phyloP scores from a whole-genome alignment of 257 asterid genomes.

The Leptodermis oblonga region DNA sequence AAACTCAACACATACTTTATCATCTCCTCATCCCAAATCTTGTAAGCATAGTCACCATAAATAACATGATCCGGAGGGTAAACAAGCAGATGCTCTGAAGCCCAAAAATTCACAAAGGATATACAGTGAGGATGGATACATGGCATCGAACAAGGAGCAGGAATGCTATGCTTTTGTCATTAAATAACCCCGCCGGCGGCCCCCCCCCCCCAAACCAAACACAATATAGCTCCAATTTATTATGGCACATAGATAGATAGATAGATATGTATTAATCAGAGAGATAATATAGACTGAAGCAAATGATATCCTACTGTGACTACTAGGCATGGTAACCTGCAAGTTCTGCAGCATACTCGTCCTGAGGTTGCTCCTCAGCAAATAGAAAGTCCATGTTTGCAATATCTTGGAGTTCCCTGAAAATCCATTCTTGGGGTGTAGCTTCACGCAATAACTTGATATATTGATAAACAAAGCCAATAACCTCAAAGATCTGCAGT shows the following conservation, averaged over 20 bases:
- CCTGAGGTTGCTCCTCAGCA: conserved; percentile 97
- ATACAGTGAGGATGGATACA: neutral
- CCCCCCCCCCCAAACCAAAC: too few species aligned
- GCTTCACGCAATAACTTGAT: conserved; percentile 70
- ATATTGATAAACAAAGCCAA: conserved; percentile 82
- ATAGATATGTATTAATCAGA: neutral
- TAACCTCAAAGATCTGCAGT: conserved; percentile 73
- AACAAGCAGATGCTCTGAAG: conserved; percentile 82
- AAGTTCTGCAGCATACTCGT: conserved; percentile 96
- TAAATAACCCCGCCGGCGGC: conserved; percentile 1
- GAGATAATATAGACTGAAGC: neutral
- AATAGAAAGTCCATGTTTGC: conserved; percentile 85
- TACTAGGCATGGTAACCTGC: conserved; percentile 41
- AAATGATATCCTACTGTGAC: neutral
- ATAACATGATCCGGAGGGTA: conserved; percentile 87
- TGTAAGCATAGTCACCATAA: conserved; percentile 82
- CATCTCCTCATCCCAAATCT: conserved; percentile 78
- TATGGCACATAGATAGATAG: neutral
- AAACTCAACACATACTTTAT: conserved; percentile 60
- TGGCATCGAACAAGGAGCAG: neutral
- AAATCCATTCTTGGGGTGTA: conserved; percentile 92
- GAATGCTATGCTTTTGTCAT: neutral
- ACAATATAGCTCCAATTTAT: neutral
- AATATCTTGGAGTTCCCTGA: conserved; percentile 90
- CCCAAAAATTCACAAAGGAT: conserved; percentile 9